Percentiles rank a stretch among this genome's conserved stretches.
phyloP scores from a whole-genome alignment of 352 stramenopile genomes.

The Pseudoperonospora humuli region DNA sequence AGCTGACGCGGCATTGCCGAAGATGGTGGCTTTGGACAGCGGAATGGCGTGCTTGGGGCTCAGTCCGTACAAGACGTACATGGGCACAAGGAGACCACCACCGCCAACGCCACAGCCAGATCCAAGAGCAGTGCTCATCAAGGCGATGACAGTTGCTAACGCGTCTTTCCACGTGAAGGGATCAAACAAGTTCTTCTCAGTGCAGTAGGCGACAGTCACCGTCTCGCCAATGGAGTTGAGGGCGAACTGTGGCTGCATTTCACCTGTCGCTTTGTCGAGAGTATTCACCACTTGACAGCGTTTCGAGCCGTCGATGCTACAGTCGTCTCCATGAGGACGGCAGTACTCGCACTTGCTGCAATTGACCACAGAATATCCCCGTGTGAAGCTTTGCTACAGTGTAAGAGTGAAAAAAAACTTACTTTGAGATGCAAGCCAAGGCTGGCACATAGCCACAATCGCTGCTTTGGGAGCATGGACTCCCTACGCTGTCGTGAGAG shows the following conservation, averaged over 20 bases:
- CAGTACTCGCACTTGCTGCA: constrained; percentile 68
- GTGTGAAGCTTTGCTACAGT: background rate
- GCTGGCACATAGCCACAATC: constrained; percentile 76
- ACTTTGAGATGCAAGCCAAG: constrained; percentile 61
- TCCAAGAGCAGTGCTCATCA: constrained; percentile 83
- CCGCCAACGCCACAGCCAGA: constrained; percentile 89
- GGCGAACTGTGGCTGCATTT: constrained; percentile 26
- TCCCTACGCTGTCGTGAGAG: constrained; percentile 32
- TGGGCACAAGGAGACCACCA: constrained; percentile 93
- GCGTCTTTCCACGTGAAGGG: constrained; percentile 67
- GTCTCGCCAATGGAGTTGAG: constrained; percentile 25
- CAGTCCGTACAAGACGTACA: constrained; percentile 93
- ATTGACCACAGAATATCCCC: background rate
- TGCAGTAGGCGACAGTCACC: constrained; percentile 49
- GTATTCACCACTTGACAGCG: constrained; percentile 43
- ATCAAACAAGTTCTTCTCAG: constrained; percentile 77
- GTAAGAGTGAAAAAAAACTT: background rate
- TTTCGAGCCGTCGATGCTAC: constrained; percentile 49
- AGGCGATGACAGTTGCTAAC: constrained; percentile 57
- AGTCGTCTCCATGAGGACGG: constrained; percentile 40
- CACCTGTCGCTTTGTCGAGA: constrained; percentile 26
- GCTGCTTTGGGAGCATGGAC: constrained; percentile 33
- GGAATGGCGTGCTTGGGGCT: constrained; percentile 95
- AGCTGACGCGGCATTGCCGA: constrained; percentile 93
- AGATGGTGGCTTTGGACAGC: constrained; percentile 95